These are phyloP conservation scores for Wallacemonas collosoma DNA, from an alignment of 208 protist genomes.

Conservation along the genomic window DNA sequence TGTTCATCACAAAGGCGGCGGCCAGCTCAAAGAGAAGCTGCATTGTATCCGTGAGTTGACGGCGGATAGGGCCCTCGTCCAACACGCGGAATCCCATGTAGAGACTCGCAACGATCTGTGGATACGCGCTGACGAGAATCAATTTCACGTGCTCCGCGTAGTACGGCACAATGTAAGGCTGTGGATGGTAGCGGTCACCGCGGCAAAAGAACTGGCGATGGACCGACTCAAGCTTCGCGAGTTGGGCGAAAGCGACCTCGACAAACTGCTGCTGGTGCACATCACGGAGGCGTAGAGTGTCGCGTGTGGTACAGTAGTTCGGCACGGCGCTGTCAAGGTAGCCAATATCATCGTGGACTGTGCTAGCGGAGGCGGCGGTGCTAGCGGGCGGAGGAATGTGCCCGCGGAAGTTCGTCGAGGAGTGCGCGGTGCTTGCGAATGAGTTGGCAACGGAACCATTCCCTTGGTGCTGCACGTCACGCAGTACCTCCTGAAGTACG, in stretches of 20 bases:
- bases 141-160: constrained; percentile 86
- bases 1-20: constrained; percentile 69
- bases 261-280: constrained; percentile 55
- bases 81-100: constrained; percentile 80
- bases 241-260: constrained; percentile 38
- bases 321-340: constrained; percentile 47
- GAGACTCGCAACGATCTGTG: constrained; percentile 58
- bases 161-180: constrained; percentile 80
- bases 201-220: constrained; percentile 56
- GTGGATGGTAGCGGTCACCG: constrained; percentile 38
- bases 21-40: constrained; percentile 71
- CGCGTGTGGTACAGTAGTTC: constrained; percentile 44
- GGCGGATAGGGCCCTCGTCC: constrained; percentile 59
- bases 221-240: constrained; percentile 62
- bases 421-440: neutral
- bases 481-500: constrained; percentile 10
- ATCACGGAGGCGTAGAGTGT: constrained; percentile 54
- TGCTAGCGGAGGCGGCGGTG: neutral
- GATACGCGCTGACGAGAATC: constrained; percentile 71
- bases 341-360: constrained; percentile 14
- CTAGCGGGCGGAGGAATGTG: no score
- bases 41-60: constrained; percentile 62
- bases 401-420: neutral
- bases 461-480: constrained; percentile 5
- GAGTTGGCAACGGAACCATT: neutral